Evolutionary conservation across 441 rosid species (phyloP).

Genomic region (Euphorbia corollata): DNA sequence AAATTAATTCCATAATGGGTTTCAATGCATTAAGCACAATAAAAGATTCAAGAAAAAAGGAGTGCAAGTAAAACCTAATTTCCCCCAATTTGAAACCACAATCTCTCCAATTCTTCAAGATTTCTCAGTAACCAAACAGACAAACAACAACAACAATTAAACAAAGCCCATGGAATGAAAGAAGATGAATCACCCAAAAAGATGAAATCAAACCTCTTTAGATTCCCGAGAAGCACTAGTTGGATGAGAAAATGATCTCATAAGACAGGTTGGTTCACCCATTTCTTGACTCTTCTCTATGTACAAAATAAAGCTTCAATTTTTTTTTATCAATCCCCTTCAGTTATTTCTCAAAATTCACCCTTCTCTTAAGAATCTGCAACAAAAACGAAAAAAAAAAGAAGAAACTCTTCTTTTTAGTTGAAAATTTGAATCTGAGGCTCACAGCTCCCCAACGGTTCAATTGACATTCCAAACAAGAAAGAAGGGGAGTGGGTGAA

Average conservation of each 20-base stretch:
- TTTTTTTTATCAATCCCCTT: neutral
- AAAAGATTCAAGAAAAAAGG: neutral
- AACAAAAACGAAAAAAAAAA: neutral
- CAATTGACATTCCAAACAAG: slow-evolving; percentile 19
- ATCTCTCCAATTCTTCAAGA: neutral
- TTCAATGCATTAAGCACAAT: slow-evolving; percentile 8
- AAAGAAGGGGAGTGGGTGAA: slow-evolving; percentile 8
- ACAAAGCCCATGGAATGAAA: slow-evolving; percentile 1
- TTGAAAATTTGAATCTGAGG: slow-evolving; percentile 15
- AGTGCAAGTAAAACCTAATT: neutral
- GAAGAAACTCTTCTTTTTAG: neutral
- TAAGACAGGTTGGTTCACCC: slow-evolving; percentile 65
- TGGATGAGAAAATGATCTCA: slow-evolving; percentile 85
- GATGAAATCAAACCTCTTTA: slow-evolving; percentile 42
- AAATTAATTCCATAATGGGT: neutral
- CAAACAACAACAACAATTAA: neutral
- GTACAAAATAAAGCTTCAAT: slow-evolving; percentile 1
- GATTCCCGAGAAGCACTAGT: slow-evolving; percentile 42
- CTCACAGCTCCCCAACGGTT: slow-evolving; percentile 18
- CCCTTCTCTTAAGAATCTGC: slow-evolving; percentile 1
- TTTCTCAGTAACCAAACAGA: slow-evolving; percentile 17
- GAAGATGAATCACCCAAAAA: slow-evolving; percentile 1
- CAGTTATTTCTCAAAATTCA: neutral
- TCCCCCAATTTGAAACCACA: neutral
- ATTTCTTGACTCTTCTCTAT: slow-evolving; percentile 25